These are phyloP conservation scores for Boletus rubroflammeus DNA, from an alignment of 768 basidiomycete species.

Conservation along the genomic window DNA sequence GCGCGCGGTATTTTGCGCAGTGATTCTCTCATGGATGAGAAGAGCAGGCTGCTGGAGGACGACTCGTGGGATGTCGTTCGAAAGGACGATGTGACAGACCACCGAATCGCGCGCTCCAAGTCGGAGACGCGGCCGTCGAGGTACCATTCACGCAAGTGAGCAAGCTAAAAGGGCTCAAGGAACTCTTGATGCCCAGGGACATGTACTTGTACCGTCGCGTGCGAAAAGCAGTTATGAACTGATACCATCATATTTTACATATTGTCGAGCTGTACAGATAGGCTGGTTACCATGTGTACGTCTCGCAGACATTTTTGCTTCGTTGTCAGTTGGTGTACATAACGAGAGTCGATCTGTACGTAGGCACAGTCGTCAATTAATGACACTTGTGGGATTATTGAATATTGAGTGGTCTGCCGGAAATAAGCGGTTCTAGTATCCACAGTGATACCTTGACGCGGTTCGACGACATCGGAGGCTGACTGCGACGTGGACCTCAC, in stretches of 20 bases:
- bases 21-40: constrained; percentile 18
- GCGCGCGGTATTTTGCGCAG: constrained; percentile 7
- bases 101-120: constrained; percentile 21
- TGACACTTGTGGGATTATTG: too few species aligned
- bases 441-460: too few species aligned
- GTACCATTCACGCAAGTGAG: constrained; percentile 16
- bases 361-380: too few species aligned
- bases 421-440: too few species aligned
- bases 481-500: not conserved
- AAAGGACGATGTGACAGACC: constrained; percentile 5
- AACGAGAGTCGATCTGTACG: too few species aligned
- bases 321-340: not conserved
- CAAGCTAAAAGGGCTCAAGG: not conserved
- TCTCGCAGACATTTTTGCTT: not conserved
- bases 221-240: not conserved
- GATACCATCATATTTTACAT: constrained; percentile 3
- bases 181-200: not conserved
- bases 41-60: constrained; percentile 18
- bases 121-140: constrained; percentile 25
- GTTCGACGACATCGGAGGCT: not conserved
- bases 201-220: not conserved
- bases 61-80: constrained; percentile 14
- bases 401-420: too few species aligned
- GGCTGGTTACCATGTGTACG: not conserved
- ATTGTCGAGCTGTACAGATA: constrained; percentile 8